phyloP scores from a whole-genome alignment of 768 basidiomycete species.

The Auricularia heimuer region DNA sequence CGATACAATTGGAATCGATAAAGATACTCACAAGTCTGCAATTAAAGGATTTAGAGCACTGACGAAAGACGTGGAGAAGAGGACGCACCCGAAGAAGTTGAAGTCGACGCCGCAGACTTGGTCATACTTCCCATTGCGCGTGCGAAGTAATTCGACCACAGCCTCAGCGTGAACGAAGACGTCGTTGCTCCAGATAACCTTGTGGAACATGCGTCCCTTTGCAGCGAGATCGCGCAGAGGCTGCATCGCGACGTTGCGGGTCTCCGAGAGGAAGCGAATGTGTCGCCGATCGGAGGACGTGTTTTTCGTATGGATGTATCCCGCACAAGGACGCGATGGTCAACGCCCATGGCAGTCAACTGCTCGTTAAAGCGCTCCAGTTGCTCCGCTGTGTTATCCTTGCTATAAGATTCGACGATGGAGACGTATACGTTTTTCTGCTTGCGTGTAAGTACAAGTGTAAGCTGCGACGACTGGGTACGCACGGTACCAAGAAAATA shows the following conservation, averaged over 20 bases:
- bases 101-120: conserved; percentile 37
- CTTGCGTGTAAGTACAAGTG: not conserved
- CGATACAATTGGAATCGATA: too few relatives aligned
- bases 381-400: conserved; percentile 22
- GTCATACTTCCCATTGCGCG: conserved; percentile 31
- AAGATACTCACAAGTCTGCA: not conserved
- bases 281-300: conserved; percentile 20
- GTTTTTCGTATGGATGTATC: conserved; percentile 18
- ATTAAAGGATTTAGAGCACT: not conserved
- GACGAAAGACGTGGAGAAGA: not conserved
- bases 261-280: conserved; percentile 28
- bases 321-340: conserved; percentile 21
- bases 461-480: not conserved
- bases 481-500: conserved; percentile 25
- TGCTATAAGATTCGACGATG: conserved; percentile 30
- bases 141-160: conserved; percentile 29
- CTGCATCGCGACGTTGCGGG: conserved; percentile 33
- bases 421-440: conserved; percentile 32
- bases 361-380: conserved; percentile 18
- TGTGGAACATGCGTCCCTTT: conserved; percentile 16
- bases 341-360: conserved; percentile 18
- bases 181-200: conserved; percentile 35
- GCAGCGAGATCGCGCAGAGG: conserved; percentile 25
- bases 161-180: conserved; percentile 31
- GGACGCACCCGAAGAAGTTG: conserved; percentile 16